Conservation (phyloP, 1,284 basidiomycete species). For the Uromyces viciae-fabae region DNA sequence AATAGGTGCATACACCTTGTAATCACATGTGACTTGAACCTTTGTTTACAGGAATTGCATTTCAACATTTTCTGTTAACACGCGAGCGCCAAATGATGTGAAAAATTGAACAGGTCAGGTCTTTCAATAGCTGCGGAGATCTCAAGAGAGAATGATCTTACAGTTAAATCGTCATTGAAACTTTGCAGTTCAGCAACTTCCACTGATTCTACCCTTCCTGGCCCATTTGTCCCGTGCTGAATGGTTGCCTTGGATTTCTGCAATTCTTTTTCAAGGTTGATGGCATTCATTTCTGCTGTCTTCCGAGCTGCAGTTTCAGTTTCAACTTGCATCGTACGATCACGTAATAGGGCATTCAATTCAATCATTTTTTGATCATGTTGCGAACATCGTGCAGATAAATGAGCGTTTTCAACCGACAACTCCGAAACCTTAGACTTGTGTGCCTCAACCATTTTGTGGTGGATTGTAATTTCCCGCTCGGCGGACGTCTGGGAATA, state of each 20-base stretch:
- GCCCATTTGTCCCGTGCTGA: constrained; percentile 52
- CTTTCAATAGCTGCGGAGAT: neutral
- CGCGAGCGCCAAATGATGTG: neutral
- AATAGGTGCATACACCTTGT: constrained; percentile 75
- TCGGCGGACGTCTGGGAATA: constrained; percentile 60
- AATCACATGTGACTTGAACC: constrained; percentile 80
- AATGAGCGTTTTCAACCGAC: constrained; percentile 46
- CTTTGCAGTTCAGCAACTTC: constrained; percentile 52
- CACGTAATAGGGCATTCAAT: constrained; percentile 54
- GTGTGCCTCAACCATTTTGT: constrained; percentile 57
- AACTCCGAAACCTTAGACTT: constrained; percentile 58
- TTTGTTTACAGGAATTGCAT: constrained; percentile 82
- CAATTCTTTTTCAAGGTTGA: constrained; percentile 52
- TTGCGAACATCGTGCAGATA: constrained; percentile 48
- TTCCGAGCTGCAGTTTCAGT: constrained; percentile 51
- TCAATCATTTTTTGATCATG: constrained; percentile 53
- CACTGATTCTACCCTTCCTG: constrained; percentile 59
- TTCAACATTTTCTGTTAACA: constrained; percentile 69
- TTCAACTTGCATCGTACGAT: constrained; percentile 55
- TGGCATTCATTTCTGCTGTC: constrained; percentile 54
- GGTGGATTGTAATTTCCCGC: constrained; percentile 58
- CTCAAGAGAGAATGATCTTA: constrained; percentile 54
- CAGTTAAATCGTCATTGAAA: constrained; percentile 63
- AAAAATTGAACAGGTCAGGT: neutral
- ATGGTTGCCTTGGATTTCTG: constrained; percentile 54